Evolutionary conservation across 805 yeast genomes (phyloP).

Genomic region (Metschnikowia santaceciliae): DNA sequence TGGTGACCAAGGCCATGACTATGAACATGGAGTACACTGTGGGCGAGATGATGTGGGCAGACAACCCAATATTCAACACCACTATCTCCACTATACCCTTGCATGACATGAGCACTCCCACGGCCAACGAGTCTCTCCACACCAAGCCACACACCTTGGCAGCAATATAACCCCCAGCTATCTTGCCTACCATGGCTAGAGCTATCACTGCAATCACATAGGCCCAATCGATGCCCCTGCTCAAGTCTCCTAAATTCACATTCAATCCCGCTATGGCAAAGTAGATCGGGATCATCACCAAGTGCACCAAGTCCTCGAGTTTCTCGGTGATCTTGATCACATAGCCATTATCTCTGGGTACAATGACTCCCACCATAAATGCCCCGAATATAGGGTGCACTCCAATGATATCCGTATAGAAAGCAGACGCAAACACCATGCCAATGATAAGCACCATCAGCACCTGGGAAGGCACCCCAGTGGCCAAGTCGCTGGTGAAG

Average conservation of each 20-base stretch:
- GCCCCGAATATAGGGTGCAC: slow-evolving; percentile 88
- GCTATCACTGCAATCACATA: slow-evolving; percentile 63
- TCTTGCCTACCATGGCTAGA: slow-evolving; percentile 65
- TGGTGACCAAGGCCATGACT: slow-evolving; percentile 75
- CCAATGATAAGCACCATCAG: slow-evolving; percentile 54
- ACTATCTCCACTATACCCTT: slow-evolving; percentile 86
- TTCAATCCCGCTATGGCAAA: slow-evolving; percentile 77
- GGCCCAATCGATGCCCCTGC: slow-evolving; percentile 72
- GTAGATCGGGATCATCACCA: slow-evolving; percentile 69
- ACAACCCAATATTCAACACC: slow-evolving; percentile 68
- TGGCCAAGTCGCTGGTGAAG: slow-evolving; percentile 51
- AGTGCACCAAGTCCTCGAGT: slow-evolving; percentile 72
- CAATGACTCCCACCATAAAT: slow-evolving; percentile 68
- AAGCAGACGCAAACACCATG: slow-evolving; percentile 61
- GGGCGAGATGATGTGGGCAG: slow-evolving; percentile 61
- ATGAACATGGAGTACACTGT: slow-evolving; percentile 76
- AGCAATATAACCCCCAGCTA: slow-evolving; percentile 62
- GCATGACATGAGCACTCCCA: slow-evolving; percentile 82
- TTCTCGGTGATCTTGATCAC: slow-evolving; percentile 67
- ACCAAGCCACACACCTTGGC: slow-evolving; percentile 58
- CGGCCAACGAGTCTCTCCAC: slow-evolving; percentile 73
- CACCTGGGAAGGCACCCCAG: slow-evolving; percentile 59
- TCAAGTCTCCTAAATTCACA: slow-evolving; percentile 60
- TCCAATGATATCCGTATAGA: slow-evolving; percentile 79
- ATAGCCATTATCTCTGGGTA: slow-evolving; percentile 74